Conservation (phyloP, 2,329 filamentous ascomycete genomes). For the Stagonosporopsis chrysanthemi region DNA sequence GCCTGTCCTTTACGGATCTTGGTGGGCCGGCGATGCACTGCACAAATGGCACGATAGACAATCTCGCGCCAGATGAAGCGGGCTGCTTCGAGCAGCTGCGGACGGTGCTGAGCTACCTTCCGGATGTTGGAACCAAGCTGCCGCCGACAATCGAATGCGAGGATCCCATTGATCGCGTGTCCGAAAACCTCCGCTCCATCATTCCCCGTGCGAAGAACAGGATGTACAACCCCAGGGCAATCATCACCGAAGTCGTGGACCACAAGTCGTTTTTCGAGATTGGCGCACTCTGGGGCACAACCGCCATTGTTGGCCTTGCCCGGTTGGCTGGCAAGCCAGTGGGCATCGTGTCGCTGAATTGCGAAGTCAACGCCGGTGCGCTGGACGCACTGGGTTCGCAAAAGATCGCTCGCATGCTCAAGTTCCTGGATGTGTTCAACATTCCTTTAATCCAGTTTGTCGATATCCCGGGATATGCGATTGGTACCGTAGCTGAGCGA, state of each 20-base stretch:
- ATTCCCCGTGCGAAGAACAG: conserved; percentile 65
- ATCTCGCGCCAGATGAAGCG: conserved; percentile 66
- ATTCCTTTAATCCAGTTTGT: conserved; percentile 69
- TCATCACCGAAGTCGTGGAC: conserved; percentile 67
- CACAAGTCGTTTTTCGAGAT: conserved; percentile 68
- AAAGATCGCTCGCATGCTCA: conserved; percentile 67
- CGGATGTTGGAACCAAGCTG: conserved; percentile 63
- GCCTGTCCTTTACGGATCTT: conserved; percentile 64
- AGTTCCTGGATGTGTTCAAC: conserved; percentile 71
- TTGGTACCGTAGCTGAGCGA: conserved; percentile 69
- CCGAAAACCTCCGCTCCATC: conserved; percentile 60
- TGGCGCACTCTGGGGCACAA: conserved; percentile 68
- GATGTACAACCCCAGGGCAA: conserved; percentile 66
- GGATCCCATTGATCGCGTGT: conserved; percentile 61
- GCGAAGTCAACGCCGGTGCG: conserved; percentile 66
- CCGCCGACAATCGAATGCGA: conserved; percentile 58
- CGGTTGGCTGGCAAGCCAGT: conserved; percentile 64
- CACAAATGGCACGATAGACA: conserved; percentile 72
- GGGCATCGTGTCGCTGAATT: conserved; percentile 67
- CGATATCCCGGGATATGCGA: conserved; percentile 67
- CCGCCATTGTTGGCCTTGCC: conserved; percentile 67
- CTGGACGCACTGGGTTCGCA: conserved; percentile 67
- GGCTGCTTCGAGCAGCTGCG: conserved; percentile 68
- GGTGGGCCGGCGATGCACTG: conserved; percentile 69
- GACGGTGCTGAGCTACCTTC: conserved; percentile 64